Evolutionary conservation across 2,329 filamentous ascomycete species (phyloP), one percentile per base, ranked within the genome.

Genomic region (Beauveria medogensis): DNA sequence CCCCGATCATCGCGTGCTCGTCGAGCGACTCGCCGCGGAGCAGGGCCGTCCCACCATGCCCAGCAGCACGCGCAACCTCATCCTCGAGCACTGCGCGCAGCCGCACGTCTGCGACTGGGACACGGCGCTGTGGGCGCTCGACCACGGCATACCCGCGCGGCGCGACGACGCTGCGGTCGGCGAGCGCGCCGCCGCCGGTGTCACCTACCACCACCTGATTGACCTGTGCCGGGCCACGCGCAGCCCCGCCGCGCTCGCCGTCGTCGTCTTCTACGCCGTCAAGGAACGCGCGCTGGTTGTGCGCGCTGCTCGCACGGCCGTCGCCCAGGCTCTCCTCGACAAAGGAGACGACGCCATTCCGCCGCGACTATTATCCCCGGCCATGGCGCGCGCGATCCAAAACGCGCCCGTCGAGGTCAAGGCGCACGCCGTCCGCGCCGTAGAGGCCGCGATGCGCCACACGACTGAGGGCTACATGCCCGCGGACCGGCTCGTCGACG

Each of bases 151-250:
- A 9, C 18, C 63, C 69, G 28, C 28, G 30, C 30, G 20, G 16
- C 52, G 9, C 43, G 54, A 63, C 37, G 30, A 20, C 34, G 54
- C 63, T 41, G 40, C 34, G 12, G 64, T 65, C 50, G 58, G 63
- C 41, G 30, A 48, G 12, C 64, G 65, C 48, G 59, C 67, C 26
- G 70, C 71, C 12, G 68, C 75, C 61, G 56, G 64, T 5, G 48
- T 67, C 16, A 74, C 73, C 0, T 79, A 76, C 65, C 63, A 71
- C 41, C 63, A 69, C 14, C 72, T 82, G 52, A 73, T 78, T 61
- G 63, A 67, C 7, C 67, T 78, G 26, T 73, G 74, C 16, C 69
- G 73, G 63, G 63, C 59, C 20, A 64, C 69, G 3, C 70, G 69
- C 44, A 69, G 73, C 22, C 65, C 70, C 10, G 64, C 67, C 55